Conservation (phyloP, 495 filamentous ascomycete genomes). For the Podospora pseudopauciseta region DNA sequence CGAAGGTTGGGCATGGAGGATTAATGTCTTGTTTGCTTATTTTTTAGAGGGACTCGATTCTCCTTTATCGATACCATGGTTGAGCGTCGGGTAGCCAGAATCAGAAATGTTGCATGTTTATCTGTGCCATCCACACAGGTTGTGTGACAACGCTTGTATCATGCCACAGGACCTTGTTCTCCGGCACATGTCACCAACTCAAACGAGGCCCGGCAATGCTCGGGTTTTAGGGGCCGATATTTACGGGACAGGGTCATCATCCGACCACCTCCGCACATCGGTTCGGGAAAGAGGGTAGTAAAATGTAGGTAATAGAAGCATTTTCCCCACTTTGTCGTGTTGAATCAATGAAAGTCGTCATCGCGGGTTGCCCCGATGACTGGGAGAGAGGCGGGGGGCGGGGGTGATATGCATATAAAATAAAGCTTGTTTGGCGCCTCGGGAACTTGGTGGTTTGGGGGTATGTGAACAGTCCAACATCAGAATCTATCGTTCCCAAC, state of each 20-base stretch:
- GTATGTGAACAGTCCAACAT: no score
- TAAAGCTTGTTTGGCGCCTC: no score
- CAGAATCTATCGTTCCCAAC: background rate
- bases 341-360: background rate
- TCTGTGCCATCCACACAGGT: background rate
- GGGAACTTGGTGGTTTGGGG: no score
- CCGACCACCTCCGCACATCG: background rate
- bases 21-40: slow-evolving; percentile 5
- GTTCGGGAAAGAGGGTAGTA: background rate
- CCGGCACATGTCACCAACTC: no score
- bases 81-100: background rate
- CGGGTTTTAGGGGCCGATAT: background rate
- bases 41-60: slow-evolving; percentile 12
- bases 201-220: background rate
- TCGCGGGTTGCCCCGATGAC: background rate
- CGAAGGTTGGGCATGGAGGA: background rate
- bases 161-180: no score
- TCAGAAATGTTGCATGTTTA: background rate
- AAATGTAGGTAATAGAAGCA: background rate
- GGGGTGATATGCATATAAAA: background rate
- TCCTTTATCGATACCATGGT: slow-evolving; percentile 29
- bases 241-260: background rate
- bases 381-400: background rate
- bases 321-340: background rate
- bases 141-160: no score